Evolutionary conservation across 345 rosid genomes (phyloP), one percentile per base, ranked within the genome.

Genomic region (Salix brachista): DNA sequence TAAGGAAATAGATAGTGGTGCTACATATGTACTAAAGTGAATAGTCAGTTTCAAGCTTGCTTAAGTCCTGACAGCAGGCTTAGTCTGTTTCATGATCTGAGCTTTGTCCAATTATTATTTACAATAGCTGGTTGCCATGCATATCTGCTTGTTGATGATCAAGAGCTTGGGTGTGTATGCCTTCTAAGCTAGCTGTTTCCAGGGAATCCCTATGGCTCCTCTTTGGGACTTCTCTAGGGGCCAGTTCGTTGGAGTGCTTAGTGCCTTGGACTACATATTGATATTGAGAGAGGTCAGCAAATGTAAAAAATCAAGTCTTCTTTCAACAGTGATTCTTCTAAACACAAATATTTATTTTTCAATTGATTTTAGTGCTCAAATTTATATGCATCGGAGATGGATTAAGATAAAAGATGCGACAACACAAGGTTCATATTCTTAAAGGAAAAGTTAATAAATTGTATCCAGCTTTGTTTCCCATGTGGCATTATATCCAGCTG

Each of bases 121-220:
- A 44, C 52, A 60, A 4, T 60, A 26, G 60, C 69, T 73, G 65
- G 39, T 42, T 37, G 75, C 64, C 42, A 36, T 80, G 69, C 77
- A 60, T 61, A 25, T 80, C 54, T 77, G 26, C 65, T 81, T 72
- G 65, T 77, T 79, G 50, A 74, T 73, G 73, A 74, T 75, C 62
- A 54, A 79, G 75, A 80, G 44, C 65, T 80, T 81, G 77, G 32
- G 52, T 83, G 70, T 75, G 70, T 44, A 77, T 70, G 62, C 68
- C 71, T 81, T 81, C 85, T 82, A 70, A 80, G 76, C 69, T 54
- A 79, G 69, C 82, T 48, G 12, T 81, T 86, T 84, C 48, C 70
- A 81, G 84, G 84, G 84, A 74, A 77, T 81, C 72, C 62, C 84
- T n/a, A 65, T 56, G 65, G 84, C 84, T 62, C 84, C 84, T 39